Evolutionary conservation across 2,329 filamentous ascomycete species (phyloP).

Genomic region (Teratosphaeriaceae sp.): DNA sequence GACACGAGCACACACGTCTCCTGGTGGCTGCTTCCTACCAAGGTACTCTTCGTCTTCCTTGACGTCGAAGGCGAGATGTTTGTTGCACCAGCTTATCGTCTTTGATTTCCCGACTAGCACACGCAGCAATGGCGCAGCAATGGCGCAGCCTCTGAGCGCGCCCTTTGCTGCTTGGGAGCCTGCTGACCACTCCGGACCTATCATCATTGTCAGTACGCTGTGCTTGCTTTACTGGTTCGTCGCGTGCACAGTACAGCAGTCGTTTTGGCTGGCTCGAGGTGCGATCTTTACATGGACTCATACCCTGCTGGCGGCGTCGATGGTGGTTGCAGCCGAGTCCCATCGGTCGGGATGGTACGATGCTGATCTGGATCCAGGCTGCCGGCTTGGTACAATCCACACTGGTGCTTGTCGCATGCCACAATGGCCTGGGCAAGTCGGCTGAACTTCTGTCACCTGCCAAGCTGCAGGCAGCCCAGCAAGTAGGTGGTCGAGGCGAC

Average conservation of each 20-base stretch:
- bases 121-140: no score
- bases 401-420: background rate
- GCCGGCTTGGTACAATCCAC: background rate
- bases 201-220: background rate
- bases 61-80: no score
- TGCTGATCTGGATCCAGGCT: background rate
- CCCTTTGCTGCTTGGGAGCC: background rate
- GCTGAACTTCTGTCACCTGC: background rate
- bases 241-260: background rate
- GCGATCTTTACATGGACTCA: background rate
- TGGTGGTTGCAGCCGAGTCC: background rate
- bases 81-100: no score
- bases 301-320: background rate
- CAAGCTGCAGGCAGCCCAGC: background rate
- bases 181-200: background rate
- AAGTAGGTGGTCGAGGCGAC: background rate
- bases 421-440: background rate
- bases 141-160: background rate
- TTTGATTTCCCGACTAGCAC: no score
- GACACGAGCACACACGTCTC: no score
- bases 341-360: background rate
- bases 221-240: conserved; percentile 1
- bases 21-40: no score
- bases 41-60: no score
- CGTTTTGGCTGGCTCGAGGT: background rate